phyloP scores from a whole-genome alignment of 2,329 filamentous ascomycete genomes.

The Hymenoscyphus fructigenus region DNA sequence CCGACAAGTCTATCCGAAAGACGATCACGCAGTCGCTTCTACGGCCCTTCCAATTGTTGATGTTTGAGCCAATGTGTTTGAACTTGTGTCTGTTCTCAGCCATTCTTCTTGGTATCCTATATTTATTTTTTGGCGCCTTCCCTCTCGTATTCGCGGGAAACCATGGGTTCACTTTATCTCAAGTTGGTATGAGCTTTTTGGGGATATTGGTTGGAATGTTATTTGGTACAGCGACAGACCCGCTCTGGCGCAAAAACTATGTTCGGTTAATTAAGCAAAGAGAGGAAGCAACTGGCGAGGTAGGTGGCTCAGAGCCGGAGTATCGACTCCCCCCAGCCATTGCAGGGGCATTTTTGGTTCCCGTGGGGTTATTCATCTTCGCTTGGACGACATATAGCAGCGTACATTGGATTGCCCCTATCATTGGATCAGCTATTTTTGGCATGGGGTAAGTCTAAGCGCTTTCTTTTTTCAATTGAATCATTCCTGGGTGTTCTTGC shows the following conservation, averaged over 20 bases:
- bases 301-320: slow-evolving; percentile 71
- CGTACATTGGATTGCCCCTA: slow-evolving; percentile 75
- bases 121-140: slow-evolving; percentile 90
- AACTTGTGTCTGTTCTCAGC: slow-evolving; percentile 80
- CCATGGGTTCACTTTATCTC: slow-evolving; percentile 76
- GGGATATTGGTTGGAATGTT: slow-evolving; percentile 70
- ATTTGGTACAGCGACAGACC: slow-evolving; percentile 59
- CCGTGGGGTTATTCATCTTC: slow-evolving; percentile 83
- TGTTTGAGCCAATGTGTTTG: slow-evolving; percentile 82
- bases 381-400: slow-evolving; percentile 76
- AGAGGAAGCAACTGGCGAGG: slow-evolving; percentile 39
- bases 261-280: slow-evolving; percentile 50
- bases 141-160: slow-evolving; percentile 72
- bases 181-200: slow-evolving; percentile 77
- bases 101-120: slow-evolving; percentile 81
- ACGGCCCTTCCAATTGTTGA: slow-evolving; percentile 70
- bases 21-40: slow-evolving; percentile 60
- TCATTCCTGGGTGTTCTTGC: neutral
- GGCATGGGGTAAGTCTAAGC: slow-evolving; percentile 60
- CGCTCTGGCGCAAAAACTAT: slow-evolving; percentile 65
- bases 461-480: slow-evolving; percentile 32
- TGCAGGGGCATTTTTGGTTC: slow-evolving; percentile 72
- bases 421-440: slow-evolving; percentile 71
- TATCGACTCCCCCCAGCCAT: slow-evolving; percentile 78
- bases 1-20: slow-evolving; percentile 62